Conservation (phyloP, 2,329 filamentous ascomycete species). For the Cercospora sp. region DNA sequence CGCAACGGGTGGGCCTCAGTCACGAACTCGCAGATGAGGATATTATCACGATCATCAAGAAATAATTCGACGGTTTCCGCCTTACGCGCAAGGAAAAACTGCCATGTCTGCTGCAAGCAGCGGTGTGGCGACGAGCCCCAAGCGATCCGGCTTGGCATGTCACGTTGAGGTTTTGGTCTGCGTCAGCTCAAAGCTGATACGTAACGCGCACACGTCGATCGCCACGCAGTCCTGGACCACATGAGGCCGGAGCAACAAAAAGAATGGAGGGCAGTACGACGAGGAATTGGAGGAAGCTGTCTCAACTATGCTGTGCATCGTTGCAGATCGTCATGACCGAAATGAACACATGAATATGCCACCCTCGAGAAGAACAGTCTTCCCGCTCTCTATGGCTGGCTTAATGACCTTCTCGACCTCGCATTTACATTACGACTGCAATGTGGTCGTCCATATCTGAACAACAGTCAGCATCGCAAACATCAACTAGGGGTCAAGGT, state of each 20-base stretch:
- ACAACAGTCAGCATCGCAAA: constrained; percentile 19
- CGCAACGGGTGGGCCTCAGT: constrained; percentile 85
- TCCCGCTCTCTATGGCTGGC: not conserved
- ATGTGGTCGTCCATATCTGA: constrained; percentile 18
- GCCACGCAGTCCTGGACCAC: not conserved
- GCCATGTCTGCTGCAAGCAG: not conserved
- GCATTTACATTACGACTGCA: constrained; percentile 13
- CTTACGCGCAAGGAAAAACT: not conserved
- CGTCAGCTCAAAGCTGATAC: not conserved
- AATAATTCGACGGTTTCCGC: constrained; percentile 18
- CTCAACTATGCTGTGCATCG: not conserved
- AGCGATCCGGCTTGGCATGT: constrained; percentile 13
- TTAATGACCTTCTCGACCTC: not conserved
- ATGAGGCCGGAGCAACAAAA: not conserved
- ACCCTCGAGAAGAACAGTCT: not conserved
- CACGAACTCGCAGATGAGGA: constrained; percentile 96
- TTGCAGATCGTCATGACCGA: not conserved
- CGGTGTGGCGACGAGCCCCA: constrained; percentile 8
- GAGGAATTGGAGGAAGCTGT: not conserved
- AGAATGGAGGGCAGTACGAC: not conserved
- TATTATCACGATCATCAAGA: constrained; percentile 59
- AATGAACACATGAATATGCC: not conserved
- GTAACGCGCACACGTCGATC: not conserved
- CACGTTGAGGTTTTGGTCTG: not conserved
- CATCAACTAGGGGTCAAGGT: constrained; percentile 43